Base-by-base conservation (phyloP, 2,329 filamentous ascomycete species). In the Pestalotiopsis sp. region DNA sequence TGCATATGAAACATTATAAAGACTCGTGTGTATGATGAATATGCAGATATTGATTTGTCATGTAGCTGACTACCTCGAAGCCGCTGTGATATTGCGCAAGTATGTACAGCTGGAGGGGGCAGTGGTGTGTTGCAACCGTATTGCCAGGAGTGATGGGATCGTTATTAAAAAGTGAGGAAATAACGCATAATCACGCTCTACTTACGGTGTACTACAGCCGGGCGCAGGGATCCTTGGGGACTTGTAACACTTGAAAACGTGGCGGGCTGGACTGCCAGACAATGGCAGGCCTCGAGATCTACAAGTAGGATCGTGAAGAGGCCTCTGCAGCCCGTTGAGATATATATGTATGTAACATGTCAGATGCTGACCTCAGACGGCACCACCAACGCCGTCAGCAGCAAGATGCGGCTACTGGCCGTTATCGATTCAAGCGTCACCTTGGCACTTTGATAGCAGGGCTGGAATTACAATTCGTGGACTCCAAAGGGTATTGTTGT, bases 61-160 rank as follows among this genome's bases (percentile, higher is more conserved):
- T 62, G 66, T 59, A 60, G 41, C 23, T 27, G 31, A 58, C 62
- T 52, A 49, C 70, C 25, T 56, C 49, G 45, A 31, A 66, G 68
- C 52, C 68, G 70, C 39, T 66, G 41, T 68, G 58, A 63, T 65
- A 41, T 66, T 36, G 67, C 71, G 73, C 70, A 72, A 67, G 68
- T 41, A 68, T 66, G 58, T 71, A 14, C 20, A 67, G 65, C 25
- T 13, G 45, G 14, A 14, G 23, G 38, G 11, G 13, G 20, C 45
- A 39, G 36, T 25, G 31, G 27, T 39, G 25, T 31, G 31, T 36
- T 36, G 38, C 14, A 62, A 39, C 31, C 45, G 68, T 69, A 71
- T 72, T 72, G 72, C 72, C 41, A 69, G 62, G 64, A 25, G 72
- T 72, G 72, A 73, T 73, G 70, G 69, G 38, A 64, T 38, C 70